Percentiles rank a stretch among this genome's conserved stretches.
These are phyloP conservation scores for Tagetes patula DNA, from an alignment of 129 eudicot species.

Conservation along the genomic window DNA sequence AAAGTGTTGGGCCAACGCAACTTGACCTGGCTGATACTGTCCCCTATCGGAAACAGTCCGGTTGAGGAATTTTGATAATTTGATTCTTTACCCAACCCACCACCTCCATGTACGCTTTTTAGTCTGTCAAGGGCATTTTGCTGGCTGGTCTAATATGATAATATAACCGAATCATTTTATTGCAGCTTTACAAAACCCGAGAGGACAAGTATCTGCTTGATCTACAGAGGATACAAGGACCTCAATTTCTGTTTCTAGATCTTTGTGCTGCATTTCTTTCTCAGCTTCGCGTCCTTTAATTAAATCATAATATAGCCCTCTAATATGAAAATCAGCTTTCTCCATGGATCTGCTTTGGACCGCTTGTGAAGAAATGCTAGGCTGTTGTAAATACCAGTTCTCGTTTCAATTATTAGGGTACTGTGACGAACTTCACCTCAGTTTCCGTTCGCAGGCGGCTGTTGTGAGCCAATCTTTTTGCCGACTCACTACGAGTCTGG, in stretches of 20 bases:
- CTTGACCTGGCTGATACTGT: not conserved
- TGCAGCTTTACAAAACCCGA: slow-evolving; percentile 89
- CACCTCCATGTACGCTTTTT: not conserved
- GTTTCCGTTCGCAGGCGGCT: slow-evolving; percentile 28
- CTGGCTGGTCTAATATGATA: not conserved
- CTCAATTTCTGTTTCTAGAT: slow-evolving; percentile 85
- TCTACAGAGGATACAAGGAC: slow-evolving; percentile 90
- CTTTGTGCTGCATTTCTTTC: slow-evolving; percentile 97
- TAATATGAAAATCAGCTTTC: slow-evolving; percentile 43
- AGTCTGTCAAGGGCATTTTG: too few species aligned
- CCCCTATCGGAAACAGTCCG: not conserved
- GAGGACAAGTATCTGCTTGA: slow-evolving; percentile 95
- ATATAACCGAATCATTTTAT: not conserved
- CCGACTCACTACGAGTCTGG: slow-evolving; percentile 43
- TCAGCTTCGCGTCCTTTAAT: slow-evolving; percentile 85
- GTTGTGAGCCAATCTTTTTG: slow-evolving; percentile 50
- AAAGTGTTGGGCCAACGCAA: slow-evolving; percentile 1
- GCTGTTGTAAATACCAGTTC: slow-evolving; percentile 41
- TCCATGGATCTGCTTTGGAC: slow-evolving; percentile 32
- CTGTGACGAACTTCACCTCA: not conserved
- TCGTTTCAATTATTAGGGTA: slow-evolving; percentile 16
- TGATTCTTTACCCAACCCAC: not conserved
- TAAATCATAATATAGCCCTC: not conserved
- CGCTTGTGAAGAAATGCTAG: slow-evolving; percentile 38
- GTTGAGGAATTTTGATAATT: not conserved